Conservation (phyloP, 331 rosid species). For the Dryas integrifolia region DNA sequence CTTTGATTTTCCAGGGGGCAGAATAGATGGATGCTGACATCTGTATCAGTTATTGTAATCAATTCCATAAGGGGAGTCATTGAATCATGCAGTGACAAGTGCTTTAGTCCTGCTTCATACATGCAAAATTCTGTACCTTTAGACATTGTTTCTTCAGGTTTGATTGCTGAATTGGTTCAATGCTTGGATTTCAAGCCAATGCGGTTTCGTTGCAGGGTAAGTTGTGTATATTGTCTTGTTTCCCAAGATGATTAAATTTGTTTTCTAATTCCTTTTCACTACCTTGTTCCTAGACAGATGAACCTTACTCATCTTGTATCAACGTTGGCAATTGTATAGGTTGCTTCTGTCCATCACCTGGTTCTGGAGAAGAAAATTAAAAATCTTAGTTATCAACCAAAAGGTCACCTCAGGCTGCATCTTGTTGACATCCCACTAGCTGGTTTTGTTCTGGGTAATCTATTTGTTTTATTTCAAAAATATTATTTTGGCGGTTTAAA, state of each 20-base stretch:
- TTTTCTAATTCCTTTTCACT: background rate
- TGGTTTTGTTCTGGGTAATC: slow-evolving; percentile 77
- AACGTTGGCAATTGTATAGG: slow-evolving; percentile 43
- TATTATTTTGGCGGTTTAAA: background rate
- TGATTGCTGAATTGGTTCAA: slow-evolving; percentile 58
- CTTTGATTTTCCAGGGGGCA: slow-evolving; percentile 52
- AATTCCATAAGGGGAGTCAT: slow-evolving; percentile 40
- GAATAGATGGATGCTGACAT: slow-evolving; percentile 55
- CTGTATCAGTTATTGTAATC: slow-evolving; percentile 65
- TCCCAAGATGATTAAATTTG: slow-evolving; percentile 20
- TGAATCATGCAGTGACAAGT: slow-evolving; percentile 33
- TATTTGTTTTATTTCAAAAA: slow-evolving; percentile 4
- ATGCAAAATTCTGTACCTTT: slow-evolving; percentile 24
- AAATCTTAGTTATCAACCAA: slow-evolving; percentile 27
- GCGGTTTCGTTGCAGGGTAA: slow-evolving; percentile 73
- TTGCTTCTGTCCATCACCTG: slow-evolving; percentile 56
- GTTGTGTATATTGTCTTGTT: slow-evolving; percentile 8
- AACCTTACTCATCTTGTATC: background rate
- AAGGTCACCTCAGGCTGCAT: slow-evolving; percentile 19
- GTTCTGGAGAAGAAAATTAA: slow-evolving; percentile 53
- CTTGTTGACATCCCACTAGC: slow-evolving; percentile 72
- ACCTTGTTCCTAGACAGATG: slow-evolving; percentile 2
- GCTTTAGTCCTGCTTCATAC: slow-evolving; percentile 28
- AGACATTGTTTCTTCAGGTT: slow-evolving; percentile 40
- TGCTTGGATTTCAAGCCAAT: slow-evolving; percentile 40